phyloP scores from a whole-genome alignment of 768 basidiomycete genomes.

The Fomitopsis serialis region DNA sequence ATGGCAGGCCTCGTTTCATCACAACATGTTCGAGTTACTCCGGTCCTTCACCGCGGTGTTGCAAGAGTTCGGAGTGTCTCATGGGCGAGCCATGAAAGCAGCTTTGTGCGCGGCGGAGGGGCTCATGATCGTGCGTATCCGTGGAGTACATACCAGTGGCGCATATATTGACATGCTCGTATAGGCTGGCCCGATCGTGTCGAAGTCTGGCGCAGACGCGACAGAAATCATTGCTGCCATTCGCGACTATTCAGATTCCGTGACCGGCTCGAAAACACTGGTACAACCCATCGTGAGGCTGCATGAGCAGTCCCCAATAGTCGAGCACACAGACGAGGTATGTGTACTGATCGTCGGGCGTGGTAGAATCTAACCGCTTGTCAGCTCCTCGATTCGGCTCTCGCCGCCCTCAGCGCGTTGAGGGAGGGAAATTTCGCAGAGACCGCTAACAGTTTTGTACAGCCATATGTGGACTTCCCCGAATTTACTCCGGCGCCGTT shows the following conservation, averaged over 20 bases:
- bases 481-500: constrained; percentile 46
- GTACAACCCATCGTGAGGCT: constrained; percentile 57
- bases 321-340: constrained; percentile 63
- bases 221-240: constrained; percentile 68
- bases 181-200: constrained; percentile 63
- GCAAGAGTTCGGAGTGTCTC: constrained; percentile 85
- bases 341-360: background rate
- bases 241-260: constrained; percentile 63
- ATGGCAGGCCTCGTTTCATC: constrained; percentile 69
- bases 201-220: constrained; percentile 51
- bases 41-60: constrained; percentile 82
- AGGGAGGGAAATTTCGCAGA: constrained; percentile 57
- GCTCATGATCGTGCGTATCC: constrained; percentile 55
- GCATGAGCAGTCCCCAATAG: constrained; percentile 35
- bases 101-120: constrained; percentile 80
- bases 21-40: constrained; percentile 67
- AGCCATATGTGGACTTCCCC: constrained; percentile 54
- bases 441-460: constrained; percentile 49
- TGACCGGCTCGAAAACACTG: constrained; percentile 51
- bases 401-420: constrained; percentile 58
- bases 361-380: background rate
- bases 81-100: constrained; percentile 77
- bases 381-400: constrained; percentile 72
- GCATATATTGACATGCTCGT: background rate
- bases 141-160: background rate